Conservation (phyloP, 768 basidiomycete species). For the Kondoa subrosea region DNA sequence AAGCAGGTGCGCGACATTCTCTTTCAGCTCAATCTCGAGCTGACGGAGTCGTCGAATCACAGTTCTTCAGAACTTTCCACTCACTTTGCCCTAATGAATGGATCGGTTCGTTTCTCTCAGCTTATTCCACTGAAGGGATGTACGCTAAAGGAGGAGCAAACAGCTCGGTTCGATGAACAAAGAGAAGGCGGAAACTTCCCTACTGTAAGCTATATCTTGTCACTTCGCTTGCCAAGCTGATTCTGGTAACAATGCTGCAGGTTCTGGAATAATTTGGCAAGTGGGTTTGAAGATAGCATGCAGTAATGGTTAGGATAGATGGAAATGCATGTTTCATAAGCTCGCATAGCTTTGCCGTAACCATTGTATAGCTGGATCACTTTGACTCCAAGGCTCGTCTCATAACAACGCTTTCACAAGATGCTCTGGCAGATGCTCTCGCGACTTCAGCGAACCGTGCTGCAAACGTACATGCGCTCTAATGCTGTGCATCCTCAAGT, state of each 20-base stretch:
- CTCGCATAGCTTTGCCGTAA: neutral
- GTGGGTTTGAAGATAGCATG: neutral
- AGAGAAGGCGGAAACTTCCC: conserved; percentile 47
- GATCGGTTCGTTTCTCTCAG: conserved; percentile 39
- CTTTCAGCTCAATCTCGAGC: neutral
- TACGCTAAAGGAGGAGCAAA: conserved; percentile 4
- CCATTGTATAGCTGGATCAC: neutral
- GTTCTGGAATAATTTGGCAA: neutral
- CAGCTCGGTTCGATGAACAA: conserved; percentile 86
- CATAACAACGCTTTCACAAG: neutral
- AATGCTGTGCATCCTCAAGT: neutral
- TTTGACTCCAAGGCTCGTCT: neutral
- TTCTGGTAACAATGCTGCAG: neutral
- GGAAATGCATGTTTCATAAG: too few relatives aligned
- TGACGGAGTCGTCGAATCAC: neutral
- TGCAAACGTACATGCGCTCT: neutral
- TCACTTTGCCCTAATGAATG: conserved; percentile 97
- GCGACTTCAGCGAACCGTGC: neutral
- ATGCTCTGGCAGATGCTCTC: neutral
- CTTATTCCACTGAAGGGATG: neutral
- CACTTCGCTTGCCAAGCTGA: neutral
- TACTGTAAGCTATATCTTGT: conserved; percentile 4
- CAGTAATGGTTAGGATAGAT: too few relatives aligned
- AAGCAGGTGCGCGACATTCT: conserved; percentile 43
- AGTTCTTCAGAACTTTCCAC: conserved; percentile 83